Evolutionary conservation across 2,329 filamentous ascomycete species (phyloP), one percentile per base, ranked within the genome.

Genomic region (Aspergillus vadensis): DNA sequence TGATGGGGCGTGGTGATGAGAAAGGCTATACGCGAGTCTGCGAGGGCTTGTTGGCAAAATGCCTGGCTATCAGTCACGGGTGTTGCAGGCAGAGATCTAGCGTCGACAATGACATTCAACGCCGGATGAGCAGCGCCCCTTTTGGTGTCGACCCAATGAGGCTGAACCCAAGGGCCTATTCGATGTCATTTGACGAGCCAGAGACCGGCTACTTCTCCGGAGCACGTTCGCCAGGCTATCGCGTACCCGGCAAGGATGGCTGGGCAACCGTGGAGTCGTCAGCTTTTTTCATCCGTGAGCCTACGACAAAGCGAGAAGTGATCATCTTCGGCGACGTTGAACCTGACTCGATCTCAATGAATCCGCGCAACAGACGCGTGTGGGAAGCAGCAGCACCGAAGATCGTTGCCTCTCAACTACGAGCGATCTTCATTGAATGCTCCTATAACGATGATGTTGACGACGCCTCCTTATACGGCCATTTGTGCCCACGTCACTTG

Each of bases 281-380:
- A 17, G 94, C 92, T 0, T 98, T 93, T 76, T 98, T 99, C 76
- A 90, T 99, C 65, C 90, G 91, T 39, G 90, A 95, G 61, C 81
- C 88, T 36, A 73, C 79, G 0, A 90, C 87, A 0, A 85, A 86
- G 1, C 84, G 85, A 32, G 94, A 99, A 76, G 86, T 98, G 2
- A 85, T 99, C 61, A 91, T 99, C 52, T 98, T 97, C 72, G 95
- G 95, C 17, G 95, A 99, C 67, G 91, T 98, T 39, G 95, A 99
- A 72, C 92, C 95, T 0, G 95, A 99, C 75, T 89, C 87, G 8
- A 78, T 98, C 25, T 96, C 92, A 0, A 77, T 94, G 2, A 89
- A 86, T 1, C 92, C 94, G 1, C 87, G 93, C 23, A 98, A 95
- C 66, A 79, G 84, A n/a, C 81, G 82, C 14, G 87, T 99, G 14